phyloP scores from a whole-genome alignment of 2,329 filamentous ascomycete genomes.

The Phialocephala subalpina region DNA sequence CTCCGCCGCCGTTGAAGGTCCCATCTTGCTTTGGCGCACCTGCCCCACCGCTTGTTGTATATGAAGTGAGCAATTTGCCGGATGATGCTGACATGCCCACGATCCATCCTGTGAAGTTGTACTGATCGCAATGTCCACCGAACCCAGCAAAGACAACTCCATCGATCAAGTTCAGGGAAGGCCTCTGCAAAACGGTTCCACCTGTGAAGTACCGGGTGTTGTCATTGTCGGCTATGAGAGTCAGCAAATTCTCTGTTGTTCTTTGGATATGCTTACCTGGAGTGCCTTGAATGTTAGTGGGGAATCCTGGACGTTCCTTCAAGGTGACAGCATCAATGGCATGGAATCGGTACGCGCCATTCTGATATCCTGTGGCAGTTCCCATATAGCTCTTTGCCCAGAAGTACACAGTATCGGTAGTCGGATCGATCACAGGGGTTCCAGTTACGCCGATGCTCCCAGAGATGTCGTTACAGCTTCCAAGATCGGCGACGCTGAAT shows the following conservation, averaged over 20 bases:
- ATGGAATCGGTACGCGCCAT: constrained; percentile 36
- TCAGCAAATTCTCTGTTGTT: constrained; percentile 4
- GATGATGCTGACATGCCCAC: constrained; percentile 25
- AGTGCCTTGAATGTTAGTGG: constrained; percentile 22
- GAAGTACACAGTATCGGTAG: constrained; percentile 38
- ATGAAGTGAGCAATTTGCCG: constrained; percentile 26
- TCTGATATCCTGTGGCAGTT: constrained; percentile 19
- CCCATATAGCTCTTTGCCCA: constrained; percentile 38
- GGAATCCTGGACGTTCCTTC: constrained; percentile 24
- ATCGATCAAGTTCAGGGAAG: constrained; percentile 21
- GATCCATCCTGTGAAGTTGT: constrained; percentile 28
- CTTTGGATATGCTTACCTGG: constrained; percentile 1
- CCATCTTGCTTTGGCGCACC: constrained; percentile 24
- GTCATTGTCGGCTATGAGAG: constrained; percentile 24
- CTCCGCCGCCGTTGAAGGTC: constrained; percentile 22
- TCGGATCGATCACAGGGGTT: constrained; percentile 39
- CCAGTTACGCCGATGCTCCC: constrained; percentile 29
- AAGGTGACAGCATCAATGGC: constrained; percentile 32
- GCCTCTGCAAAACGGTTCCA: constrained; percentile 20
- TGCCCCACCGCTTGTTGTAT: constrained; percentile 21
- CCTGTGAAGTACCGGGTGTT: constrained; percentile 24
- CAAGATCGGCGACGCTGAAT: constrained; percentile 23
- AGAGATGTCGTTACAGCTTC: constrained; percentile 24
- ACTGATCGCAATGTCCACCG: constrained; percentile 24
- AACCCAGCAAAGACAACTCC: constrained; percentile 25